Conservation (phyloP, 495 filamentous ascomycete genomes). For the Penicillium atrosanguineum region DNA sequence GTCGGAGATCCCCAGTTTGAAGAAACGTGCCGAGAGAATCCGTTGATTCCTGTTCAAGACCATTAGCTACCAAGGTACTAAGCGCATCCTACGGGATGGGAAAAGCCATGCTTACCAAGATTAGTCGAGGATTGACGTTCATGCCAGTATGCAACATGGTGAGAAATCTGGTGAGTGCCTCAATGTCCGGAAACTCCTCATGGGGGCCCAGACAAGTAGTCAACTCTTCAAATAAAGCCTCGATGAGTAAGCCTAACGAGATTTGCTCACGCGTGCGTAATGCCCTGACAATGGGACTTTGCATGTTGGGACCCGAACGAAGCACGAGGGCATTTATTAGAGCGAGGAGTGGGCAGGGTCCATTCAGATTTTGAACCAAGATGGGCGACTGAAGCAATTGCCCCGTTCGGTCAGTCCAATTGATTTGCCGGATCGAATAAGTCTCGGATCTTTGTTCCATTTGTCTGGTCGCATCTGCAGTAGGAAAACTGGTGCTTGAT, state of each 20-base stretch:
- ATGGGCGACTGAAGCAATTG: conserved; percentile 65
- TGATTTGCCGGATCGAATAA: conserved; percentile 68
- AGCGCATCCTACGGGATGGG: too few relatives aligned
- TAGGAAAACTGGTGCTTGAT: conserved; percentile 19
- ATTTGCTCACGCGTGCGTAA: conserved; percentile 81
- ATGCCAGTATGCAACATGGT: conserved; percentile 91
- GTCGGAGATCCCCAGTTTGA: conserved; percentile 73
- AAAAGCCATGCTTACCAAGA: conserved; percentile 42
- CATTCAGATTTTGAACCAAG: conserved; percentile 88
- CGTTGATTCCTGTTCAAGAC: conserved; percentile 31
- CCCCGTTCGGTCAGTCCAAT: conserved; percentile 52
- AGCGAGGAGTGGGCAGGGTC: conserved; percentile 89
- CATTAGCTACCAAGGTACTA: background rate
- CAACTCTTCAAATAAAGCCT: conserved; percentile 87
- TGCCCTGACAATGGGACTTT: conserved; percentile 72
- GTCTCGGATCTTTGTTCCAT: conserved; percentile 56
- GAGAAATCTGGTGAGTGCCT: conserved; percentile 82
- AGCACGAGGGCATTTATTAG: conserved; percentile 89
- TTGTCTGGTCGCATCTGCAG: conserved; percentile 36
- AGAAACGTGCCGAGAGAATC: conserved; percentile 72
- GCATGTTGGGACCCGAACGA: conserved; percentile 60
- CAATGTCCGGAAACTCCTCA: conserved; percentile 74
- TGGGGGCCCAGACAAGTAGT: conserved; percentile 59
- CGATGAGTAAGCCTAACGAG: conserved; percentile 76
- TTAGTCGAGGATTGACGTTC: conserved; percentile 94